phyloP scores from a whole-genome alignment of 2,329 filamentous ascomycete species.

The Claviceps arundinis region DNA sequence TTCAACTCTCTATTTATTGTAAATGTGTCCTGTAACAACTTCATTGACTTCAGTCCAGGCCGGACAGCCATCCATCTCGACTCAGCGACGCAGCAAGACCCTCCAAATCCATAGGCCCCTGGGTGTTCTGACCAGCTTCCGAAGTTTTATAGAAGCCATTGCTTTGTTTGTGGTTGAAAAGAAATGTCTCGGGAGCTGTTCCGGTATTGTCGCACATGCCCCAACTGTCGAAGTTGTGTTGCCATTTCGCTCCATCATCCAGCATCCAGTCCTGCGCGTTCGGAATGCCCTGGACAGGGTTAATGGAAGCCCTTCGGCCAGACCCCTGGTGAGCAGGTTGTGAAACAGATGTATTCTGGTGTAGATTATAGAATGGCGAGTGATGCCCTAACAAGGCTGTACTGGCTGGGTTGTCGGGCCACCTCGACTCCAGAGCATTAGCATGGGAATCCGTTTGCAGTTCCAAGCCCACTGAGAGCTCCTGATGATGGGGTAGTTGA shows the following conservation, averaged over 20 bases:
- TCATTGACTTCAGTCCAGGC: conserved; percentile 18
- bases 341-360: conserved; percentile 1
- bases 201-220: conserved; percentile 20
- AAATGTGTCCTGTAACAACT: not conserved
- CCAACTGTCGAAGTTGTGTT: conserved; percentile 44
- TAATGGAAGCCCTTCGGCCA: not conserved
- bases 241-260: conserved; percentile 43
- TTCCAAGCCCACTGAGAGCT: not conserved
- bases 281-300: conserved; percentile 13
- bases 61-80: conserved; percentile 21
- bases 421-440: conserved; percentile 13
- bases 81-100: conserved; percentile 19
- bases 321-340: conserved; percentile 11
- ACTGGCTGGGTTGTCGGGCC: conserved; percentile 7
- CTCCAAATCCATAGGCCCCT: conserved; percentile 17
- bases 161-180: conserved; percentile 14
- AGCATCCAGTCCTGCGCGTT: conserved; percentile 45
- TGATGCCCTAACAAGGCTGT: not conserved
- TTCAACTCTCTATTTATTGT: not conserved
- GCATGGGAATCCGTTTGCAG: conserved; percentile 11
- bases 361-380: conserved; percentile 2
- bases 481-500: not conserved
- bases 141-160: conserved; percentile 6
- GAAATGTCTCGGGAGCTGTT: conserved; percentile 15
- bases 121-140: conserved; percentile 7